These are phyloP conservation scores for Pythium sp. DNA, from an alignment of 352 stramenopile species.

Conservation along the genomic window DNA sequence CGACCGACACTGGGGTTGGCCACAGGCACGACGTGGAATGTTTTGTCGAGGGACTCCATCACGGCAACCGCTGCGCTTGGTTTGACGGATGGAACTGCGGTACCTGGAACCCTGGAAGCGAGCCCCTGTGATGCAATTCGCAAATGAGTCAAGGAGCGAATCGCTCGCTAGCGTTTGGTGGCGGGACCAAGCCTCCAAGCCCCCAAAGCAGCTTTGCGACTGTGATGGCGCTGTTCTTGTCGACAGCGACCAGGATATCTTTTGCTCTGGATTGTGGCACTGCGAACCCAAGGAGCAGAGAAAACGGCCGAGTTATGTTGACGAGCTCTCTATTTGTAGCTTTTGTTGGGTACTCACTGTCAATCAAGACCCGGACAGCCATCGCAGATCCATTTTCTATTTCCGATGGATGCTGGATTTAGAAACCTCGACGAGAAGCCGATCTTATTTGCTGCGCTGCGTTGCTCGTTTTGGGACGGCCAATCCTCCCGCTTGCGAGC, in stretches of 20 bases:
- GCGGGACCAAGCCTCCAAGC: no score
- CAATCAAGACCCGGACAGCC: background rate
- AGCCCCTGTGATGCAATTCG: background rate
- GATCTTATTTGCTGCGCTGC: background rate
- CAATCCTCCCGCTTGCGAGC: background rate
- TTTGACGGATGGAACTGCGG: background rate
- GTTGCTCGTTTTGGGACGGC: background rate
- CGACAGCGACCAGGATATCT: background rate
- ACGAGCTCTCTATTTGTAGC: background rate
- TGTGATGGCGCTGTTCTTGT: background rate
- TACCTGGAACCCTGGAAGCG: background rate
- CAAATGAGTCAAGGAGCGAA: background rate
- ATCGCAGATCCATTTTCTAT: background rate
- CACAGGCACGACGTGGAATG: conserved; percentile 44
- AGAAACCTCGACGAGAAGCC: background rate
- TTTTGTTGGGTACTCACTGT: background rate
- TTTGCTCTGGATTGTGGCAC: background rate
- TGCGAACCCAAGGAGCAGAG: background rate
- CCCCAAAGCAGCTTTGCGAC: background rate
- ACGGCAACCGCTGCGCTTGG: background rate
- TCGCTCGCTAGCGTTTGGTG: no score
- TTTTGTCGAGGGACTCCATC: conserved; percentile 8
- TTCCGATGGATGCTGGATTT: background rate
- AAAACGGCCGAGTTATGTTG: background rate
- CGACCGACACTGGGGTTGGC: conserved; percentile 33